Evolutionary conservation across 2,329 filamentous ascomycete genomes (phyloP).

Genomic region (Magnaporthales sp.): DNA sequence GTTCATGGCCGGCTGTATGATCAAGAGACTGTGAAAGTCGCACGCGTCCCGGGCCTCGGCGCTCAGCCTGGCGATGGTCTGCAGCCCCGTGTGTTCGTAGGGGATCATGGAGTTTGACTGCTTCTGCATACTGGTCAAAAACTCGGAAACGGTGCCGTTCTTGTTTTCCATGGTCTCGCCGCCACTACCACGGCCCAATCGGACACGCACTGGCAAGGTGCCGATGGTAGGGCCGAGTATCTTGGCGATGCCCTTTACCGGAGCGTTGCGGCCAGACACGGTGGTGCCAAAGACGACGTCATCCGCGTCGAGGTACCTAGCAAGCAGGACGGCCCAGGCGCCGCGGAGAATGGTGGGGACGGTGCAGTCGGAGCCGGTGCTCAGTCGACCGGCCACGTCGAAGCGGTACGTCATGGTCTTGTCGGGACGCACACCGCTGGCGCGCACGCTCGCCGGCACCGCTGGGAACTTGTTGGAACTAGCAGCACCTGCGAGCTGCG

Average conservation of each 20-base stretch:
- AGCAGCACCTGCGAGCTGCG: conserved; percentile 5
- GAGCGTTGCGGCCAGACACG: conserved; percentile 18
- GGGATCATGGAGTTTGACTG: not conserved
- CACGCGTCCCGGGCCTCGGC: not conserved
- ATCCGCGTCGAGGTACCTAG: not conserved
- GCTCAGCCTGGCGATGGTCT: conserved; percentile 1
- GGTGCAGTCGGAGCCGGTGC: not conserved
- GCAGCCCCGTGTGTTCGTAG: conserved; percentile 1
- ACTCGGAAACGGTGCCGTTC: conserved; percentile 6
- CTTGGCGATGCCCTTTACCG: conserved; percentile 15
- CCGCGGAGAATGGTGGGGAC: not conserved
- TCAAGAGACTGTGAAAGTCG: not conserved
- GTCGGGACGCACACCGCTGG: not conserved
- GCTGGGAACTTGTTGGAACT: not conserved
- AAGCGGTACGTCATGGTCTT: not conserved
- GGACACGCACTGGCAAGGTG: conserved; percentile 19
- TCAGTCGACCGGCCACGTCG: not conserved
- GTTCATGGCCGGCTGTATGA: not conserved
- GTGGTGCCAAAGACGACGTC: conserved; percentile 17
- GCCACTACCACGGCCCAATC: not conserved
- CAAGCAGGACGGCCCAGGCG: not conserved
- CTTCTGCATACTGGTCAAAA: not conserved
- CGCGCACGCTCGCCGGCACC: not conserved
- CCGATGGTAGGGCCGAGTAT: conserved; percentile 21
- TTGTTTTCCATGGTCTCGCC: conserved; percentile 6